Conservation (phyloP, 345 rosid genomes). For the Gossypium sturtianum region DNA sequence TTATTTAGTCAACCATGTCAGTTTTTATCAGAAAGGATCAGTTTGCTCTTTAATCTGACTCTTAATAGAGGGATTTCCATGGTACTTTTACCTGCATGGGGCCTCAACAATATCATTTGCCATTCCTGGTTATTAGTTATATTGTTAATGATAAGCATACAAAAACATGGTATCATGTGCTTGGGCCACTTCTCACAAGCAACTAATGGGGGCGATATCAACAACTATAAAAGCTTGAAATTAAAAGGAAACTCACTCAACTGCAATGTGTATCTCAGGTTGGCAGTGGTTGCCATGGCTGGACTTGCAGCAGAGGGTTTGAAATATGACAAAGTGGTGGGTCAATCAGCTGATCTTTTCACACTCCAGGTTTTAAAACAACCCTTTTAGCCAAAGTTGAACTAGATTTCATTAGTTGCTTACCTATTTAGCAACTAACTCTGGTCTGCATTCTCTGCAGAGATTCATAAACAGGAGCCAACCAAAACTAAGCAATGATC, state of each 20-base stretch:
- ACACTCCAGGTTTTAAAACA: constrained; percentile 63
- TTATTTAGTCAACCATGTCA: too few species aligned
- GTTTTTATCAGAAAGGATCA: too few species aligned
- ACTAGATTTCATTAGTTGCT: neutral
- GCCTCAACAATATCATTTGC: too few species aligned
- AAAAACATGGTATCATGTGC: neutral
- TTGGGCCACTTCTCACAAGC: too few species aligned
- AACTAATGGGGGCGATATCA: too few species aligned
- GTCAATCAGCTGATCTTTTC: constrained; percentile 98
- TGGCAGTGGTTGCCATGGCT: constrained; percentile 90
- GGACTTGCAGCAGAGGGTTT: constrained; percentile 95
- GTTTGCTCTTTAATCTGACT: too few species aligned
- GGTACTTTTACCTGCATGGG: too few species aligned
- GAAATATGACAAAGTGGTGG: constrained; percentile 82
- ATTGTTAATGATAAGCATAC: too few species aligned
- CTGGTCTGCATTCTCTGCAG: constrained; percentile 29
- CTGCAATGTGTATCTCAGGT: constrained; percentile 30
- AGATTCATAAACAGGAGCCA: constrained; percentile 82
- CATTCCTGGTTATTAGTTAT: too few species aligned
- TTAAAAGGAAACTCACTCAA: too few species aligned
- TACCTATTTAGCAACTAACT: neutral
- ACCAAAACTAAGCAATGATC: constrained; percentile 70
- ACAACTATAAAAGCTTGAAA: too few species aligned
- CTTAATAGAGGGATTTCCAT: too few species aligned
- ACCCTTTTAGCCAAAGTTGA: neutral